Evolutionary conservation across 164 flowering plant genomes (phyloP).

Genomic region (Liquidambar formosana): DNA sequence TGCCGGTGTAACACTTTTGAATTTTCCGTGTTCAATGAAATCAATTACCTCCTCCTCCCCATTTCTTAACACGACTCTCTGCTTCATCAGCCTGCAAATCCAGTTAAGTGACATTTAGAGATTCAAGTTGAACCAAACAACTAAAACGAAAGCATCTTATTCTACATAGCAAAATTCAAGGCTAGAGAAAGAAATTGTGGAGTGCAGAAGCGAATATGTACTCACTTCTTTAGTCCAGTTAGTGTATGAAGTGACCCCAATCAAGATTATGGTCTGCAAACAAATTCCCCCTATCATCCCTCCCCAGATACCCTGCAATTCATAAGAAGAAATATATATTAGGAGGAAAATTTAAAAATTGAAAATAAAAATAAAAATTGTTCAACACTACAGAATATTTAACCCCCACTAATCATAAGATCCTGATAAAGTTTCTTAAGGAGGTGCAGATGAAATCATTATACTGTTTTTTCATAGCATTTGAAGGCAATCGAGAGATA

Average conservation of each 20-base stretch:
- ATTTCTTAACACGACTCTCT: slow-evolving; percentile 47
- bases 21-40: background rate
- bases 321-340: background rate
- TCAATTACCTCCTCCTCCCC: slow-evolving; percentile 55
- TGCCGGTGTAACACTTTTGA: too few relatives aligned
- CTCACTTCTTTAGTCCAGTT: slow-evolving; percentile 61
- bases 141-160: background rate
- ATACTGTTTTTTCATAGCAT: too few relatives aligned
- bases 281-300: slow-evolving; percentile 64
- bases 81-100: slow-evolving; percentile 56
- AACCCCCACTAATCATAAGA: too few relatives aligned
- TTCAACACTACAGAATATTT: too few relatives aligned
- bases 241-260: slow-evolving; percentile 35
- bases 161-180: background rate
- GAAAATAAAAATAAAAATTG: too few relatives aligned
- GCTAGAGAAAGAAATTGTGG: background rate
- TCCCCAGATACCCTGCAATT: slow-evolving; percentile 66
- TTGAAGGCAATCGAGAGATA: too few relatives aligned
- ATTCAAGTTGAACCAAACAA: background rate
- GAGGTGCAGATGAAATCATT: too few relatives aligned
- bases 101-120: background rate
- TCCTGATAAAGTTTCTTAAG: too few relatives aligned
- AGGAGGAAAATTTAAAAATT: too few relatives aligned
- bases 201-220: background rate
- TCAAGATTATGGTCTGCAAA: slow-evolving; percentile 53